These are phyloP conservation scores for Durotheca rogersii DNA, from an alignment of 495 filamentous ascomycete species.

Conservation along the genomic window DNA sequence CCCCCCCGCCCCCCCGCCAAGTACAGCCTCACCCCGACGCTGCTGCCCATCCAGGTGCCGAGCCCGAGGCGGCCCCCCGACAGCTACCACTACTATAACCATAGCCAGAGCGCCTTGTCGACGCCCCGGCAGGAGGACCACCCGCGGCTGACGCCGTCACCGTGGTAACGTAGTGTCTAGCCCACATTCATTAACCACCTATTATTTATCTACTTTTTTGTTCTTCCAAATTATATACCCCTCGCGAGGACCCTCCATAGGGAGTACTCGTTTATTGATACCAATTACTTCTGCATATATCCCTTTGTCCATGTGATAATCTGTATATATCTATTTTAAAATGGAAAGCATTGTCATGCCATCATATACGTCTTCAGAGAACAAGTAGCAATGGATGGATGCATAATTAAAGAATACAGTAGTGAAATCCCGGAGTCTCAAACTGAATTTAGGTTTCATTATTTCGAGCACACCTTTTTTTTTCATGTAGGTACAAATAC, in stretches of 20 bases:
- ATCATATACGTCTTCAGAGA: no score
- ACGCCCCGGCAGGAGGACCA: neutral
- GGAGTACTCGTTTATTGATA: no score
- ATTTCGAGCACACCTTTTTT: conserved; percentile 19
- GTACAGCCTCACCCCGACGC: neutral
- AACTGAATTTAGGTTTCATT: conserved; percentile 15
- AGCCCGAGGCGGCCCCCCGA: conserved; percentile 13
- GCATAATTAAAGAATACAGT: no score
- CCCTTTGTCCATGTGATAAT: neutral
- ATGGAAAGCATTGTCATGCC: neutral
- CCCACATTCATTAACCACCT: neutral
- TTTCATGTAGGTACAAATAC: conserved; percentile 33
- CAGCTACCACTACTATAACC: conserved; percentile 8
- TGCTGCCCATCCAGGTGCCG: conserved; percentile 15
- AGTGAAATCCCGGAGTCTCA: neutral
- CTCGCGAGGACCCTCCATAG: no score
- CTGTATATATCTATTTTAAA: neutral
- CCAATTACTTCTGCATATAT: no score
- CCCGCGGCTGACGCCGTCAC: neutral
- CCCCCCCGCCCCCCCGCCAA: neutral
- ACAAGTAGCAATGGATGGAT: no score
- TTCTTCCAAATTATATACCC: no score
- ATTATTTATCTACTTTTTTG: neutral
- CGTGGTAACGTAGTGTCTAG: neutral
- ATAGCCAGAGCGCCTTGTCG: neutral